Evolutionary conservation across 179 eudicot species (phyloP), one percentile per base, ranked within the genome.

Genomic region (Carnegiea gigantea): DNA sequence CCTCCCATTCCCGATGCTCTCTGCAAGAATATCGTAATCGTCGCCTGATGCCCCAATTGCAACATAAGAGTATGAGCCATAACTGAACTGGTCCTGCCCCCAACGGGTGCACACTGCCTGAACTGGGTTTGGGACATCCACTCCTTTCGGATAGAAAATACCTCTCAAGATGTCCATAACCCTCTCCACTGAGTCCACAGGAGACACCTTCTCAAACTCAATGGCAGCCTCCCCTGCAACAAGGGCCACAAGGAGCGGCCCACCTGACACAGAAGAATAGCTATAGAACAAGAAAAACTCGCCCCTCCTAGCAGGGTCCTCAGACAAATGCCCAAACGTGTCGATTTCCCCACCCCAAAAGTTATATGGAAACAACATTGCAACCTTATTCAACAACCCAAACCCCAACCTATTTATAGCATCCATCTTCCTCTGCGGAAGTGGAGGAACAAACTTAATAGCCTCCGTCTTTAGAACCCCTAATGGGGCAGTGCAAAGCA

Each of bases 301-400:
- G 2, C 99, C 99, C 81, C 99, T 93, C 89, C 87, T 93, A 7
- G 85, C 85, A 38, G 98, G 89, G 48, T 97, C 93, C 77, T 91
- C 97, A 0, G 93, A 82, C 83, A 97, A 89, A 89, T 92, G 98
- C 74, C 99, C 99, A 79, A 97, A 97, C 0, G 99, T 97, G 80
- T 97, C 99, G 24, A 97, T 91, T 46, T 95, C 95, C 51, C 93
- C 95, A 36, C 99, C 99, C 99, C 99, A 97, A 83, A 97, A 97
- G 78, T 93, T 95, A 79, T 89, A 89, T 0, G 99, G 99, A 76
- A 97, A 97, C 86, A 97, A 78, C 90, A 97, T 97, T 0, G 98
- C 98, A 80, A 97, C 99, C 87, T 97, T 97, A 85, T 97, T 97
- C 54, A 97, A 86, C 87, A 97, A 77, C 65, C 99, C 99, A 78